Evolutionary conservation across 2,329 filamentous ascomycete genomes (phyloP).

Genomic region (Plenodomus lindquistii): DNA sequence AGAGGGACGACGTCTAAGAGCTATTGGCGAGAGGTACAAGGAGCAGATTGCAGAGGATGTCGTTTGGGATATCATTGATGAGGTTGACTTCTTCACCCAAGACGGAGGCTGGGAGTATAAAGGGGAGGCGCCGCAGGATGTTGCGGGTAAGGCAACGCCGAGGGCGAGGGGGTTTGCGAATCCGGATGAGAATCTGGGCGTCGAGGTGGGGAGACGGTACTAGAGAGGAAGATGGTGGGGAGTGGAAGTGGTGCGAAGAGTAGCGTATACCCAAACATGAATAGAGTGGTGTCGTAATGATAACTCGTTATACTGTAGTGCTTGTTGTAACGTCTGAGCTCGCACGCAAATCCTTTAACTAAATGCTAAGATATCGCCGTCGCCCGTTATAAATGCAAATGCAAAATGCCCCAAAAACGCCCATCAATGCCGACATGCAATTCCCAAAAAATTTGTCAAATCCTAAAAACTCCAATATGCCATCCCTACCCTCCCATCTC

Average conservation of each 20-base stretch:
- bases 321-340: no score
- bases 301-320: no score
- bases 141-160: constrained; percentile 41
- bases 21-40: constrained; percentile 77
- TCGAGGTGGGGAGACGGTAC: constrained; percentile 43
- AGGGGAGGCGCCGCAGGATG: constrained; percentile 38
- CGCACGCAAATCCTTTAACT: no score
- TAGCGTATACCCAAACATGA: not conserved
- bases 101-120: constrained; percentile 57
- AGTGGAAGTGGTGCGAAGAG: not conserved
- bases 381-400: no score
- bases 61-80: constrained; percentile 89
- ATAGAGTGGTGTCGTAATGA: no score
- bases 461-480: no score
- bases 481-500: constrained; percentile 1
- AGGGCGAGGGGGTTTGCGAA: constrained; percentile 43
- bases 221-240: constrained; percentile 2
- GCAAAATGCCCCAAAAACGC: no score
- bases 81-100: constrained; percentile 86
- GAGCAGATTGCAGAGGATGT: constrained; percentile 96
- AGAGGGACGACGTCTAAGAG: constrained; percentile 50
- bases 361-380: no score
- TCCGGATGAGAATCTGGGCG: constrained; percentile 43
- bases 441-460: no score
- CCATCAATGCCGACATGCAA: no score